These are phyloP conservation scores for Piloderma croceum DNA, from an alignment of 768 basidiomycete genomes.

Conservation along the genomic window DNA sequence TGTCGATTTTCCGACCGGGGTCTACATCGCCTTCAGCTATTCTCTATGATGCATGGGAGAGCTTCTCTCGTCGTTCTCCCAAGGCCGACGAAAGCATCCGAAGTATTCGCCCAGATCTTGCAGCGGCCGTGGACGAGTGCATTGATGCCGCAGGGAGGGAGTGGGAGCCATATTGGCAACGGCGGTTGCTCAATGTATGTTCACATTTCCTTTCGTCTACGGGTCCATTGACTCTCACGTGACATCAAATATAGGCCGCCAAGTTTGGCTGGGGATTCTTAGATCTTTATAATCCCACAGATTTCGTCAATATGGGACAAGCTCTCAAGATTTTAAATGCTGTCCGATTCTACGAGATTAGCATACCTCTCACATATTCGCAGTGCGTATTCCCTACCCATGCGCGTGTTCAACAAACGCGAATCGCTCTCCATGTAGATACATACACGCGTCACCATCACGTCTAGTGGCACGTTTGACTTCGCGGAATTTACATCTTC, in stretches of 20 bases:
- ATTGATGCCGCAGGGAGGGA: conserved; percentile 92
- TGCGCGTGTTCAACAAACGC: too few species aligned
- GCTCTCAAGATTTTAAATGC: conserved; percentile 92
- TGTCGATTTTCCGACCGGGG: conserved; percentile 87
- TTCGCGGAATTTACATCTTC: conserved; percentile 82
- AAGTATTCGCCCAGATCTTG: conserved; percentile 80
- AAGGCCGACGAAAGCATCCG: conserved; percentile 93
- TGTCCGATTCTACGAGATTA: conserved; percentile 85
- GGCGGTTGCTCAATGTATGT: conserved; percentile 72
- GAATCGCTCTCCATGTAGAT: conserved; percentile 45
- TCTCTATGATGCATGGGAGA: conserved; percentile 87
- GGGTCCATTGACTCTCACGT: not conserved
- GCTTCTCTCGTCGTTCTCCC: conserved; percentile 76
- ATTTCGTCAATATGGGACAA: conserved; percentile 91
- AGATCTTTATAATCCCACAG: conserved; percentile 86
- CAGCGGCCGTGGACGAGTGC: conserved; percentile 83
- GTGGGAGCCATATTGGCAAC: conserved; percentile 89
- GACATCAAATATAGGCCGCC: conserved; percentile 59
- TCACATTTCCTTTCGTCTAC: too few species aligned
- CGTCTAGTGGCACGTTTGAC: conserved; percentile 80
- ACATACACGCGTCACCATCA: conserved; percentile 72
- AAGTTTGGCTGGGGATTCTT: conserved; percentile 93
- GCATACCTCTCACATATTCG: conserved; percentile 86
- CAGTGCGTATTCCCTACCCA: conserved; percentile 56
- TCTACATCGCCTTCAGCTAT: conserved; percentile 90